Conservation (phyloP, 2,329 filamentous ascomycete genomes). For the Verticillium isaacii region DNA sequence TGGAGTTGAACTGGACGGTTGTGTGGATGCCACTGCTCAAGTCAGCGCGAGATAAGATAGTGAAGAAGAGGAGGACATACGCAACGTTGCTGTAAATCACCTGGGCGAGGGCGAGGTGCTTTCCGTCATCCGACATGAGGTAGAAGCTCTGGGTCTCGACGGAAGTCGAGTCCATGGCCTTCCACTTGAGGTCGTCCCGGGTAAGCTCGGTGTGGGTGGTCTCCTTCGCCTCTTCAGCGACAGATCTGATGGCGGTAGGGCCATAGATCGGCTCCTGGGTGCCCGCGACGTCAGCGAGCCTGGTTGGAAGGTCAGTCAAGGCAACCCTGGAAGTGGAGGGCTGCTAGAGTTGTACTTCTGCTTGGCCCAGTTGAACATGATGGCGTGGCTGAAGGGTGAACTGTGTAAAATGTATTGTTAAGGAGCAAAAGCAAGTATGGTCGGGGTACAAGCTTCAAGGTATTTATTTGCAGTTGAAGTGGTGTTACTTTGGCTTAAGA, state of each 20-base stretch:
- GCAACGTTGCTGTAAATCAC: slow-evolving; percentile 97
- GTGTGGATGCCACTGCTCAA: slow-evolving; percentile 72
- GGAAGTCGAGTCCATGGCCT: slow-evolving; percentile 72
- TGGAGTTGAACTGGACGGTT: slow-evolving; percentile 90
- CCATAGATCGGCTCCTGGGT: slow-evolving; percentile 97
- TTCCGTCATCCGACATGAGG: slow-evolving; percentile 71
- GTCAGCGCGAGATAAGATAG: neutral
- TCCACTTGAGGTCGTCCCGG: slow-evolving; percentile 79
- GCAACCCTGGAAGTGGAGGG: slow-evolving; percentile 16
- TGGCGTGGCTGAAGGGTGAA: slow-evolving; percentile 17
- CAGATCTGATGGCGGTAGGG: slow-evolving; percentile 77
- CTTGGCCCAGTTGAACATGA: slow-evolving; percentile 93
- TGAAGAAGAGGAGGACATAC: slow-evolving; percentile 47
- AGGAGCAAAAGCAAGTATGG: neutral
- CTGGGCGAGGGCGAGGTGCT: slow-evolving; percentile 70
- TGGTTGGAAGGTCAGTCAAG: slow-evolving; percentile 22
- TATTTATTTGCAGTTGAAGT: neutral
- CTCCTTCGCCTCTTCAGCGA: slow-evolving; percentile 73
- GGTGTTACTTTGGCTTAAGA: neutral
- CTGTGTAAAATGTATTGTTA: neutral
- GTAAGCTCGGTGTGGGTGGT: slow-evolving; percentile 76
- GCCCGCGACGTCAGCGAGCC: slow-evolving; percentile 77
- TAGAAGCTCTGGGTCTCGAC: slow-evolving; percentile 98
- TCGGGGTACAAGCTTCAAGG: neutral
- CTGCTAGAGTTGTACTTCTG: slow-evolving; percentile 61